Evolutionary conservation across 768 basidiomycete species (phyloP).

Genomic region (Strobilomyces echinocephalus): DNA sequence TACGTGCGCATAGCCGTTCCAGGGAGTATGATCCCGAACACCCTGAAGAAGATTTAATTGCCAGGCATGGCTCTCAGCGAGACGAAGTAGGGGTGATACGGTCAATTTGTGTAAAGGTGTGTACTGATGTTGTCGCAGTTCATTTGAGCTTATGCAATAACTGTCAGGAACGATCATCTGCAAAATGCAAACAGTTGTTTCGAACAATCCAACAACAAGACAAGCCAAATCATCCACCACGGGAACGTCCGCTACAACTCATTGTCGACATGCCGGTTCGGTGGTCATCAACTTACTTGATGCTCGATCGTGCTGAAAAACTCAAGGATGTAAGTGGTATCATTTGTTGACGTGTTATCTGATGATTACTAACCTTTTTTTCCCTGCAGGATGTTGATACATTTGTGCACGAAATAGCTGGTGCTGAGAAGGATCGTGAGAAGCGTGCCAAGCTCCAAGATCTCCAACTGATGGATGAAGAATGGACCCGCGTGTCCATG

Average conservation of each 20-base stretch:
- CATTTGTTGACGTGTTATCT: no score
- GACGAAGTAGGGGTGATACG: neutral
- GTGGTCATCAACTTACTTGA: neutral
- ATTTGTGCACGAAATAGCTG: neutral
- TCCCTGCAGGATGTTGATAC: neutral
- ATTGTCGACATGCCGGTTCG: neutral
- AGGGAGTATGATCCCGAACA: neutral
- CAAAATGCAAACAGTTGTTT: neutral
- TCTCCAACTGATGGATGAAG: neutral
- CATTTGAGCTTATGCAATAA: neutral
- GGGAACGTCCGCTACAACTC: neutral
- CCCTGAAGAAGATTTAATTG: neutral
- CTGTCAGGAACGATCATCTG: neutral
- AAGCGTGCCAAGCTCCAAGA: neutral
- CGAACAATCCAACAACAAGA: neutral
- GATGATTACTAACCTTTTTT: neutral
- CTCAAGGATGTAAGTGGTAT: neutral
- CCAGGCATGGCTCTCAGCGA: fast-evolving
- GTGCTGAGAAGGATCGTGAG: neutral
- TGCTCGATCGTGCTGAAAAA: neutral
- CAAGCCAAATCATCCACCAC: neutral
- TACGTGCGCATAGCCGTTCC: neutral
- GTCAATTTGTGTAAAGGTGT: neutral
- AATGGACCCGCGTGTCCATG: neutral
- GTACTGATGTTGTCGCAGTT: no score